phyloP scores from a whole-genome alignment of 805 yeast species.

The Suhomyces vadensis region DNA sequence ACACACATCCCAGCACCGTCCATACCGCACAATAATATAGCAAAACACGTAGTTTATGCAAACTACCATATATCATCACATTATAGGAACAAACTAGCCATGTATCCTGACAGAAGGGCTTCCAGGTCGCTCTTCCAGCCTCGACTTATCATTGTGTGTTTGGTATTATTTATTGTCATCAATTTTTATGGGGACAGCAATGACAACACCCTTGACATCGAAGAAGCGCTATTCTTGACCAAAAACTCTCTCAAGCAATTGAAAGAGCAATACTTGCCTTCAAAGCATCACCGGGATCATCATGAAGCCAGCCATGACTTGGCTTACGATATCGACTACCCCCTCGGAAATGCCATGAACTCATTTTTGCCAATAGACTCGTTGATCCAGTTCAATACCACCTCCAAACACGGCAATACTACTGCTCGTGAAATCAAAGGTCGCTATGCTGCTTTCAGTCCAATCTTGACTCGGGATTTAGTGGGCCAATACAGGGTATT shows the following conservation, averaged over 20 bases:
- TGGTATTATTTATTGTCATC: constrained; percentile 10
- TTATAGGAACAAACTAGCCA: too few species aligned
- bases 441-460: constrained; percentile 45
- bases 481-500: constrained; percentile 26
- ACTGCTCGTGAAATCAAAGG: constrained; percentile 25
- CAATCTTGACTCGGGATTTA: constrained; percentile 28
- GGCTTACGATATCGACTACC: constrained; percentile 24
- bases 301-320: neutral
- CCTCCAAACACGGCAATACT: constrained; percentile 15
- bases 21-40: neutral
- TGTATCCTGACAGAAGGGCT: neutral
- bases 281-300: neutral
- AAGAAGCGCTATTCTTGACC: constrained; percentile 29
- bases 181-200: constrained; percentile 6
- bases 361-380: constrained; percentile 46
- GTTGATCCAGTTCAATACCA: constrained; percentile 29
- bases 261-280: constrained; percentile 16
- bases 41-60: neutral
- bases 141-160: constrained; percentile 10
- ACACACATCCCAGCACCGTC: neutral
- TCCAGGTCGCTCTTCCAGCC: constrained; percentile 13
- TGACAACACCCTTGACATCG: constrained; percentile 15
- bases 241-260: constrained; percentile 26
- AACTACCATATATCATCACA: neutral
- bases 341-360: constrained; percentile 36